Base-by-base conservation (phyloP, 2,329 filamentous ascomycete species). In the Colletotrichum abscissum region DNA sequence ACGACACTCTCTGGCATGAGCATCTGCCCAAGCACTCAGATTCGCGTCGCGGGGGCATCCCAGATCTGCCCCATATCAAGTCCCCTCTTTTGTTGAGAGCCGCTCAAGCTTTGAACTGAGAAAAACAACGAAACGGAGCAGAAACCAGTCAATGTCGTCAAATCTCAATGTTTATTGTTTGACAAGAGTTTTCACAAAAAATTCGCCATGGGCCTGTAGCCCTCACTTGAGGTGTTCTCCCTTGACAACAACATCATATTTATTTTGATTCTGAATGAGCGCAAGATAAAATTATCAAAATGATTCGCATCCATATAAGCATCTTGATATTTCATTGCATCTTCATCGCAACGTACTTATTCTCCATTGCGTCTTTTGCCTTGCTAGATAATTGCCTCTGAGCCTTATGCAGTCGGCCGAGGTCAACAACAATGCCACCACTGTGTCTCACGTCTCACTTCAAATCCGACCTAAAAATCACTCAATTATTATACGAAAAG, bases 61-160 rank as follows among this genome's bases (percentile, higher is more conserved):
- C 59, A 55, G 65, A 63, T 69, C 54, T 26, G 22, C 55, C 28
- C 64, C 38, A 26, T 63, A 35, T 35, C 22, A 30, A n/a, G 57
- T 52, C 64, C 28, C 66, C 69, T 59, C 59, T 69, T 69, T 69
- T 59, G 54, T 64, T 72, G 66, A 68, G 66, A 63, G 66, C 22
- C 52, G 58, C 46, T n/a, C 63, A 67, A 62, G 35, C 52, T 54
- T 9, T 38, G 1, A 26, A 26, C 19, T 7, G 19, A 63, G 16
- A 22, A 26, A 54, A 57, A 42, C 14, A 55, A 52, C 5, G 3
- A 59, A 19, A 35, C 16, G 16, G 2, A 24, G 2, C 30, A 26
- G 33, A n/a, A 46, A 52, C 11, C 8, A 30, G 7, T 4, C 12
- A 19, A 11, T 8, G 9, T 49, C 42, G 19, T n/a, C 42, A 19